These are phyloP conservation scores for Solanum pimpinellifolium DNA, from an alignment of 257 asterid species.

Conservation along the genomic window DNA sequence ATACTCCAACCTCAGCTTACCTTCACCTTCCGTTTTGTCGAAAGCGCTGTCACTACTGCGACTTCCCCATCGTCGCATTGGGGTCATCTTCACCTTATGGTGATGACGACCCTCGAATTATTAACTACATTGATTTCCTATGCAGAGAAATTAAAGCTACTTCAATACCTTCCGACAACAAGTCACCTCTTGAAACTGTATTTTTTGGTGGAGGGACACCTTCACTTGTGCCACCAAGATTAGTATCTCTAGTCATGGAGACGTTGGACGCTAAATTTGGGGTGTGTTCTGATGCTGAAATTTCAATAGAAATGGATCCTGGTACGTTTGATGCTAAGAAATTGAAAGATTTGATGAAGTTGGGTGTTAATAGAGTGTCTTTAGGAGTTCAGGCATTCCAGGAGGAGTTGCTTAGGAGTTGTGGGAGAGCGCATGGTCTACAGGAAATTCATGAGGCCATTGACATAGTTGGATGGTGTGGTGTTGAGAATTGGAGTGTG, in stretches of 20 bases:
- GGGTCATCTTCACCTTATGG: slow-evolving; percentile 37
- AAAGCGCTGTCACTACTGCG: slow-evolving; percentile 92
- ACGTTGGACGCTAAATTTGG: slow-evolving; percentile 51
- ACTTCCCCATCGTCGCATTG: slow-evolving; percentile 86
- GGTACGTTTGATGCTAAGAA: slow-evolving; percentile 63
- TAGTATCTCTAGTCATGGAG: slow-evolving; percentile 49
- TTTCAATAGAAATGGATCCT: slow-evolving; percentile 98
- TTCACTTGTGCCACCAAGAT: slow-evolving; percentile 74
- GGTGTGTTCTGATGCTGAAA: slow-evolving; percentile 54
- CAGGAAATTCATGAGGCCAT: slow-evolving; percentile 65
- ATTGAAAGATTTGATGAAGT: slow-evolving; percentile 40
- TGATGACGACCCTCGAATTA: slow-evolving; percentile 52
- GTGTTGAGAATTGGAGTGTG: slow-evolving; percentile 75
- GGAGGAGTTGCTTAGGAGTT: slow-evolving; percentile 63
- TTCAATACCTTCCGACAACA: slow-evolving; percentile 6
- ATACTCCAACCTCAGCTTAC: slow-evolving; percentile 79
- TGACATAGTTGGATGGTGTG: slow-evolving; percentile 50
- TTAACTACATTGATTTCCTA: slow-evolving; percentile 49
- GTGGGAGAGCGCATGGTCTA: slow-evolving; percentile 93
- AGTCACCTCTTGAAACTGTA: slow-evolving; percentile 75
- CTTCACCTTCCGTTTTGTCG: slow-evolving; percentile 98
- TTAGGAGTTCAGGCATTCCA: slow-evolving; percentile 92
- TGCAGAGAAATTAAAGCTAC: slow-evolving; percentile 71
- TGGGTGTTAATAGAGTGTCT: slow-evolving; percentile 90
- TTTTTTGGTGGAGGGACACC: slow-evolving; percentile 97